A percentile compares a stretch with the other conserved stretches of the same genome.
These are phyloP conservation scores for Neopestalotiopsis sp. DNA, from an alignment of 2,329 filamentous ascomycete genomes.

Conservation along the genomic window DNA sequence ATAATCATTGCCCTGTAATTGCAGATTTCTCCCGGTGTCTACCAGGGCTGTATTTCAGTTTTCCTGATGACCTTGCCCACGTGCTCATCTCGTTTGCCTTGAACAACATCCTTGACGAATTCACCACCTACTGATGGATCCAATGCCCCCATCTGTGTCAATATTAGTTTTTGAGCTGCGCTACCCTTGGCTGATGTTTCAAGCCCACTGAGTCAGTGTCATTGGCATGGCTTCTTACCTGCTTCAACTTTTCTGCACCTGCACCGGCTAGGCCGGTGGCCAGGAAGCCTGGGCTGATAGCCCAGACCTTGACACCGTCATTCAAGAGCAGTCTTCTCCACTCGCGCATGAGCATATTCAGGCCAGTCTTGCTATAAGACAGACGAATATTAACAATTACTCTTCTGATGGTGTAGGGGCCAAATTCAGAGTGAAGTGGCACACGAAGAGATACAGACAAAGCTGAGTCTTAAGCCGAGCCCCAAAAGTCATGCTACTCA, in stretches of 20 bases:
- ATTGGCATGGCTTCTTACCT: not conserved
- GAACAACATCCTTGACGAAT: slow-evolving; percentile 37
- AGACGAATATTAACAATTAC: too few relatives aligned
- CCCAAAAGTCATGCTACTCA: too few relatives aligned
- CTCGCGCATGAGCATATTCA: slow-evolving; percentile 56
- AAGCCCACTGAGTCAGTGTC: not conserved
- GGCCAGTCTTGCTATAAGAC: slow-evolving; percentile 41
- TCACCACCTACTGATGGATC: slow-evolving; percentile 35
- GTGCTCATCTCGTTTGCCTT: slow-evolving; percentile 39
- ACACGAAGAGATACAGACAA: too few relatives aligned
- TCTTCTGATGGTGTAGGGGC: too few relatives aligned
- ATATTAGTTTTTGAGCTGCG: not conserved
- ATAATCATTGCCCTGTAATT: too few relatives aligned
- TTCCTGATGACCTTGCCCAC: slow-evolving; percentile 34
- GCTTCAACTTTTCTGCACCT: slow-evolving; percentile 15
- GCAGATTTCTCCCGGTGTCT: not conserved
- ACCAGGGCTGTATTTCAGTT: slow-evolving; percentile 24
- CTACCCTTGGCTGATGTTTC: not conserved
- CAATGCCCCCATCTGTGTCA: slow-evolving; percentile 26
- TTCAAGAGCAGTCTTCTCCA: slow-evolving; percentile 43
- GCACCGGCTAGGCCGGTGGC: slow-evolving; percentile 25
- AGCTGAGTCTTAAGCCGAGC: too few relatives aligned
- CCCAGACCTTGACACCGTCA: slow-evolving; percentile 53
- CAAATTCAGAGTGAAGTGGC: too few relatives aligned
- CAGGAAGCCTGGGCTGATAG: slow-evolving; percentile 30